These are phyloP conservation scores for Trichoderma semiorbis DNA, from an alignment of 2,329 filamentous ascomycete species.

Conservation along the genomic window DNA sequence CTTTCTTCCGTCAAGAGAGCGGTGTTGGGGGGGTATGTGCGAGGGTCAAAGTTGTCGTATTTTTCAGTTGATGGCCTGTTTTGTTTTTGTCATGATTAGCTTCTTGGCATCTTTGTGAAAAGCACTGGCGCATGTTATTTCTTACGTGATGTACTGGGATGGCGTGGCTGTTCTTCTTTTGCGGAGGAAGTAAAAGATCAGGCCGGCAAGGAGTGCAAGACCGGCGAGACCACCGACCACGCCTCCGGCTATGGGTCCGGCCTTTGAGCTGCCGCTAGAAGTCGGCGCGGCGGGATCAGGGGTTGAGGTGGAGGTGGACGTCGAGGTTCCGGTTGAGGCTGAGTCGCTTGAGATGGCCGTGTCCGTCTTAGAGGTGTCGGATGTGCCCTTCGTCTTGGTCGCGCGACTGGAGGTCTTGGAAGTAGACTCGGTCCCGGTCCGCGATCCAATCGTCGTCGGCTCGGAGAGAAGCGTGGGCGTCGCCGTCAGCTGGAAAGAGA, in stretches of 20 bases:
- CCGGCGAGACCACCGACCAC: slow-evolving; percentile 50
- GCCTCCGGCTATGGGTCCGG: slow-evolving; percentile 53
- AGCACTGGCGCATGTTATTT: background rate
- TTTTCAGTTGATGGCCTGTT: slow-evolving; percentile 27
- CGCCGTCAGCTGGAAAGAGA: slow-evolving; percentile 41
- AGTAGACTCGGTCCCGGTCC: background rate
- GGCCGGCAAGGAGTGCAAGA: slow-evolving; percentile 40
- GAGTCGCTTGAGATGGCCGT: slow-evolving; percentile 15
- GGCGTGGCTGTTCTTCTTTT: slow-evolving; percentile 32
- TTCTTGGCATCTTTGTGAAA: background rate
- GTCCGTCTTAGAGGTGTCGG: slow-evolving; percentile 1
- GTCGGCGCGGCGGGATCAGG: slow-evolving; percentile 28
- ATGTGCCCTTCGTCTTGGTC: background rate
- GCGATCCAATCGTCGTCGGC: slow-evolving; percentile 40
- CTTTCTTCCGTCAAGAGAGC: slow-evolving; percentile 1
- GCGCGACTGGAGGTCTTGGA: background rate
- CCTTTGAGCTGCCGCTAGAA: slow-evolving; percentile 31
- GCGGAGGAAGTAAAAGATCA: slow-evolving; percentile 44
- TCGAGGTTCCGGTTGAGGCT: background rate
- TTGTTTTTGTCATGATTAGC: slow-evolving; percentile 23
- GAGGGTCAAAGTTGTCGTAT: background rate
- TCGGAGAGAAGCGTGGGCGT: slow-evolving; percentile 37
- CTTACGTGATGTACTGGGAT: slow-evolving; percentile 40
- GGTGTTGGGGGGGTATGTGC: background rate
- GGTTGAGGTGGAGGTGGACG: slow-evolving; percentile 21